phyloP scores from a whole-genome alignment of 1,284 basidiomycete species.

The Thelephora terrestris region DNA sequence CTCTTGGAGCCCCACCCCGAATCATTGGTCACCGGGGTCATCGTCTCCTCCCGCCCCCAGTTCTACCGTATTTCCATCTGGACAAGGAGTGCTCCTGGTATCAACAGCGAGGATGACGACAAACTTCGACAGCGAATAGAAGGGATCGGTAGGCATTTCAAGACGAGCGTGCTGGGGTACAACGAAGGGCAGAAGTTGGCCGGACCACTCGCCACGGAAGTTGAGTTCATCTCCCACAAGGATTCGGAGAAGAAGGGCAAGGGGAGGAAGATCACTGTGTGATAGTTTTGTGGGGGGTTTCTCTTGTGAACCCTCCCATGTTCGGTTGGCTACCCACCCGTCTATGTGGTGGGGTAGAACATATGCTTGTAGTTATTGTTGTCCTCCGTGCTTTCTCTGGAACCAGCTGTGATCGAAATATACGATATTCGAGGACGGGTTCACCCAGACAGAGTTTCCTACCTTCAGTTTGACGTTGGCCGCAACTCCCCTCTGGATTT shows the following conservation, averaged over 20 bases:
- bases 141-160: slow-evolving; percentile 77
- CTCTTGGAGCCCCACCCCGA: slow-evolving; percentile 35
- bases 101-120: slow-evolving; percentile 27
- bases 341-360: too few relatives aligned
- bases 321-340: neutral
- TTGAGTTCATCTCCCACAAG: slow-evolving; percentile 91
- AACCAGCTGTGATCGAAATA: too few relatives aligned
- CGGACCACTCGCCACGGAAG: slow-evolving; percentile 82
- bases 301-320: neutral
- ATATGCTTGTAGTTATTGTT: too few relatives aligned
- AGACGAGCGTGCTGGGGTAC: slow-evolving; percentile 82
- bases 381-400: too few relatives aligned
- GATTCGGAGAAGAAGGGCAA: slow-evolving; percentile 95
- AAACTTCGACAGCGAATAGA: slow-evolving; percentile 45
- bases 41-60: slow-evolving; percentile 87
- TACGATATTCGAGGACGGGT: too few relatives aligned
- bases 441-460: too few relatives aligned
- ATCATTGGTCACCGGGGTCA: slow-evolving; percentile 80
- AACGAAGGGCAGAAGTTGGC: slow-evolving; percentile 62
- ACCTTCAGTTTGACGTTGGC: too few relatives aligned
- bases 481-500: too few relatives aligned
- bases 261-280: slow-evolving; percentile 63
- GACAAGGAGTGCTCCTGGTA: slow-evolving; percentile 75
- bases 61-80: slow-evolving; percentile 97
- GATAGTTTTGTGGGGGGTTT: slow-evolving; percentile 14